Base-by-base conservation (phyloP, 306 rosid species). In the Vigna reflexopilosa region DNA sequence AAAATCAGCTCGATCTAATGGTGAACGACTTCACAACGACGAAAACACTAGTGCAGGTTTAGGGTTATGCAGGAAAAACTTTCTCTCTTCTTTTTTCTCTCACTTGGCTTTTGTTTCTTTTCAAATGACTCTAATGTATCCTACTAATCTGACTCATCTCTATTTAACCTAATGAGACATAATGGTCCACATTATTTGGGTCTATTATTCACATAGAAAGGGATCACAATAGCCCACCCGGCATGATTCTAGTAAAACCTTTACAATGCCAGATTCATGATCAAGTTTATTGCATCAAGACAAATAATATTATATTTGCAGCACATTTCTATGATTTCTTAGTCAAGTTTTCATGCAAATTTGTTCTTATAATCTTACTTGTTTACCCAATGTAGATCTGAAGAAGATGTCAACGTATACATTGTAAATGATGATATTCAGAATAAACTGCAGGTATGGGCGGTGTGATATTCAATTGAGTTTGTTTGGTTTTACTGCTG, bases 371-470 rank as follows among this genome's bases (percentile, higher is more conserved):
- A 51, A 51, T 51, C 28, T 26, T 26, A 26, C 57, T 51, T 47
- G 40, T 28, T 49, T 78, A 72, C 26, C 76, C 61, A 77, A 74
- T 55, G 44, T 63, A 19, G 56, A 85, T 96, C 99, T 19, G 87
- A 89, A 6, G 99, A 96, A 79, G 97, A 96, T 84, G 86, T 96
- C 64, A 96, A 96, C 49, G 89, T 90, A 66, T 93, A 91, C 81
- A 84, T 91, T 24, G 91, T 96, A 65, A 93, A 96, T 84, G 97
- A 96, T 87, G 91, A 26, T 26, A 26, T 89, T 85, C 88, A 90
- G 88, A 90, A 87, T 90, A 96, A 96, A 28, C 91, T 96, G 72
- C 99, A 93, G 98, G 99, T 93, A 77, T 56, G 88, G 61, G 94
- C 89, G 86, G 64, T 48, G 81, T 75, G 47, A 38, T 57, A 26